Base-by-base conservation (phyloP, 2,329 filamentous ascomycete genomes). In the Verticillium klebahnii region DNA sequence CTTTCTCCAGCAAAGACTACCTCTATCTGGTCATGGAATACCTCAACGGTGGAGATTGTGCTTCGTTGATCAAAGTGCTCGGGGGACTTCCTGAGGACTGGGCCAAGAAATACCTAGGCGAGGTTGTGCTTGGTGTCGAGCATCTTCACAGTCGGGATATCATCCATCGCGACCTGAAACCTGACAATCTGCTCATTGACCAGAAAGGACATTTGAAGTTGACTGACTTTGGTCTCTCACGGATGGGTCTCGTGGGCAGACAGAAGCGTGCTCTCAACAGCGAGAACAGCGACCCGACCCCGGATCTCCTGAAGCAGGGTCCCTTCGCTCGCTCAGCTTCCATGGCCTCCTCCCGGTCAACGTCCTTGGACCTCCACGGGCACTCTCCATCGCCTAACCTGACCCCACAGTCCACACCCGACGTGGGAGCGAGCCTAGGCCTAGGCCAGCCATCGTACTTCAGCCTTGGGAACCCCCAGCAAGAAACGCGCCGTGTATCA, bases 11-110 rank as follows among this genome's bases (percentile, higher is more conserved):
- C 82, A 99, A 99, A 72, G 95, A 99, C 72, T 99, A 97, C 72
- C 87, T 99, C 29, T 99, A 98, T 72, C 83, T 99, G 63, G 95
- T 99, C 29, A 99, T 99, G 95, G 95, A 99, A 73, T 99, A 99
- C 76, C 83, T 99, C 62, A 99, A 98, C 69, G 95, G 95, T 39
- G 95, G 95, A 56, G 95, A 99, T 71, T 99, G 94, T 73, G 95
- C 96, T 57, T 97, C 95, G 6, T 82, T 99, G 60, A 95, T 98
- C 78, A 99, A 98, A 73, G 88, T 97, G 31, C 83, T 99, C 1
- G 93, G 93, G 34, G 93, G 92, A 2, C 82, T 99, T 25, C 91
- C 93, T 0, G 96, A 99, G 77, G 94, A 98, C 68, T 99, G 96
- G 96, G 93, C 92, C 3, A 96, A 96, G 79, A 98, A 97, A 73